Percentiles rank a stretch among this genome's conserved stretches.
Evolutionary conservation across 2,329 filamentous ascomycete species (phyloP).

Genomic region (Trichoderma guizhouense): DNA sequence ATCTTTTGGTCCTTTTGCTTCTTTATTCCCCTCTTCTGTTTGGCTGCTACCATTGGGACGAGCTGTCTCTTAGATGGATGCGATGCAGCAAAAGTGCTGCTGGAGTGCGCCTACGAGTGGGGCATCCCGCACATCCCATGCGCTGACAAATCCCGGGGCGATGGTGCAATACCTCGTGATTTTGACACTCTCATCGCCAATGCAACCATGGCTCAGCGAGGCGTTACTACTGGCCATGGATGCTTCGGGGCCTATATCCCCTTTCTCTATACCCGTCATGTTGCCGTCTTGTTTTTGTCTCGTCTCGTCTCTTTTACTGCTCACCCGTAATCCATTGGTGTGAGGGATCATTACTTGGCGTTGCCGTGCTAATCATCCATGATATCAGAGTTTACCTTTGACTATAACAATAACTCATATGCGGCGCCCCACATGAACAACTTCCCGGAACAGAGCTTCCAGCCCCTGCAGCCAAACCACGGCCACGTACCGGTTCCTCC

Average conservation of each 20-base stretch:
- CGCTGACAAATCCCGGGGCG: slow-evolving; percentile 44
- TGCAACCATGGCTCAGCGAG: slow-evolving; percentile 1
- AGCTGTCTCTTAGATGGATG: slow-evolving; percentile 7
- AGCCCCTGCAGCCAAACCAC: slow-evolving; percentile 53
- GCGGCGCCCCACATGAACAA: slow-evolving; percentile 47
- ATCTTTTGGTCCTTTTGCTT: slow-evolving; percentile 7
- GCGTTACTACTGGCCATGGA: slow-evolving; percentile 11
- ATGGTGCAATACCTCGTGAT: slow-evolving; percentile 65
- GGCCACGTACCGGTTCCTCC: slow-evolving; percentile 40
- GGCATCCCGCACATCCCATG: slow-evolving; percentile 22
- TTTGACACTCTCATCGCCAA: slow-evolving; percentile 20
- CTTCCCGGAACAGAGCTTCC: slow-evolving; percentile 41
- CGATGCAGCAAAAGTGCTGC: slow-evolving; percentile 26
- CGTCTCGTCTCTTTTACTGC: not conserved
- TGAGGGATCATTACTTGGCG: not conserved
- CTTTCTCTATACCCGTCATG: not conserved
- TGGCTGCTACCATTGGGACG: slow-evolving; percentile 6
- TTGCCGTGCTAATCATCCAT: slow-evolving; percentile 17
- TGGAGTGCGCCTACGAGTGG: slow-evolving; percentile 21
- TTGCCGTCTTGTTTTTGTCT: not conserved
- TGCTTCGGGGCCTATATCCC: slow-evolving; percentile 9
- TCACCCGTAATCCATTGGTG: not conserved
- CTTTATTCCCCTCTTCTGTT: not conserved
- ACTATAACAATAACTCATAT: slow-evolving; percentile 51
- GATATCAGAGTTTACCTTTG: slow-evolving; percentile 58